Evolutionary conservation across 768 basidiomycete species (phyloP).

Genomic region (Holtermanniella nyarrowii): DNA sequence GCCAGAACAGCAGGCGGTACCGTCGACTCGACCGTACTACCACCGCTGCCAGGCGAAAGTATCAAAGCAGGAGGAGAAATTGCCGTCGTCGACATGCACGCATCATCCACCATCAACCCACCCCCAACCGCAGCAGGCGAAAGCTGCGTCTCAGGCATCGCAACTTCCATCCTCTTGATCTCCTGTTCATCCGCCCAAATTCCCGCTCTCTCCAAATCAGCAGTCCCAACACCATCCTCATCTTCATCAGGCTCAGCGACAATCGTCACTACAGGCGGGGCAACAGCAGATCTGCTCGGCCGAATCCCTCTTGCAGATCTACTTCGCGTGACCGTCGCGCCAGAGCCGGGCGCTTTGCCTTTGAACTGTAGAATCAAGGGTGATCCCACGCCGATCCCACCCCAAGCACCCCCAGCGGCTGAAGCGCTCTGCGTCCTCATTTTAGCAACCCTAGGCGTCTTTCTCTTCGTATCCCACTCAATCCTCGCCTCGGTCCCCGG

Average conservation of each 20-base stretch:
- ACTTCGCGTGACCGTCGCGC: not conserved
- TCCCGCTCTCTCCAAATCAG: slow-evolving; percentile 22
- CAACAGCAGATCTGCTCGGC: not conserved
- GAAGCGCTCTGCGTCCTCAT: slow-evolving; percentile 6
- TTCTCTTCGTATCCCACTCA: slow-evolving; percentile 15
- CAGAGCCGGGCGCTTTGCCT: too few relatives aligned
- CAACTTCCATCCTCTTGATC: not conserved
- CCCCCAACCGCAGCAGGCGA: not conserved
- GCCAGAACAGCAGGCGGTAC: not conserved
- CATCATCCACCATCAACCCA: slow-evolving; percentile 6
- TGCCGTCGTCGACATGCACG: slow-evolving; percentile 7
- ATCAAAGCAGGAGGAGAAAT: not conserved
- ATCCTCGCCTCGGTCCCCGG: slow-evolving; percentile 1
- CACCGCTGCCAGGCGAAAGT: too few relatives aligned
- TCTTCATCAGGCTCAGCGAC: slow-evolving; percentile 3
- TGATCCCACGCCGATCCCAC: slow-evolving; percentile 25
- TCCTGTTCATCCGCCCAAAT: slow-evolving; percentile 24
- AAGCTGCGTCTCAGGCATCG: not conserved
- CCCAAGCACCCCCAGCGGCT: slow-evolving; percentile 16
- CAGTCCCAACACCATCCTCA: slow-evolving; percentile 26
- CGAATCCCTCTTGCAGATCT: not conserved
- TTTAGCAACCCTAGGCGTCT: slow-evolving; percentile 2
- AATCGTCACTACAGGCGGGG: not conserved
- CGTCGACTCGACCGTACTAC: not conserved
- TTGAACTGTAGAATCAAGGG: slow-evolving; percentile 1